A percentile compares a stretch with the other conserved stretches of the same genome.
Conservation (phyloP, 2,329 filamentous ascomycete genomes). For the Aspergillus novoparasiticus region DNA sequence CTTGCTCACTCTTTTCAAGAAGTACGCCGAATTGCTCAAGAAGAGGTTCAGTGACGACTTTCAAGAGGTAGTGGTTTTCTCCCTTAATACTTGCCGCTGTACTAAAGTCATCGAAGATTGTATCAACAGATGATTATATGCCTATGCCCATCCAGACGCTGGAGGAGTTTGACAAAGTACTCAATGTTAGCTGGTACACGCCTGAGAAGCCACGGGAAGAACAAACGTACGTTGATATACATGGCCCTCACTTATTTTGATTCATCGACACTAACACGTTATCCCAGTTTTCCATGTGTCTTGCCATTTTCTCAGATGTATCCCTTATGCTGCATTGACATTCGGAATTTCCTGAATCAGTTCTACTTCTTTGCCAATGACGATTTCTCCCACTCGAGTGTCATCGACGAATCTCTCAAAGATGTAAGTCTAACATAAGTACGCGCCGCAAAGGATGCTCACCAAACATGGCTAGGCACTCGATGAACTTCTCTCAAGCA, state of each 20-base stretch:
- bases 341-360: conserved; percentile 95
- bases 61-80: conserved; percentile 66
- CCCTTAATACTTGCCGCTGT: neutral
- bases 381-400: conserved; percentile 84
- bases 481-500: conserved; percentile 90
- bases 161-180: conserved; percentile 93
- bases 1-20: conserved; percentile 85
- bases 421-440: conserved; percentile 56
- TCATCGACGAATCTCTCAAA: conserved; percentile 89
- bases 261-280: conserved; percentile 5
- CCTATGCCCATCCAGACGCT: conserved; percentile 92
- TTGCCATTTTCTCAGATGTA: conserved; percentile 99
- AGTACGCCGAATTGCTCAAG: conserved; percentile 90
- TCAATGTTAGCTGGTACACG: conserved; percentile 94
- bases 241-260: neutral
- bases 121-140: conserved; percentile 98
- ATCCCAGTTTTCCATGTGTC: conserved; percentile 80
- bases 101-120: conserved; percentile 51
- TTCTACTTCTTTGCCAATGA: conserved; percentile 98
- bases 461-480: conserved; percentile 62
- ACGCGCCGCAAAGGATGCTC: neutral
- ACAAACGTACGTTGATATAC: conserved; percentile 62
- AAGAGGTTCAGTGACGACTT: conserved; percentile 93
- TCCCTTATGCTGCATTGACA: conserved; percentile 95
- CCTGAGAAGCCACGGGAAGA: conserved; percentile 77